These are phyloP conservation scores for Kwoniella mangroviensis DNA, from an alignment of 768 basidiomycete genomes.

Conservation along the genomic window DNA sequence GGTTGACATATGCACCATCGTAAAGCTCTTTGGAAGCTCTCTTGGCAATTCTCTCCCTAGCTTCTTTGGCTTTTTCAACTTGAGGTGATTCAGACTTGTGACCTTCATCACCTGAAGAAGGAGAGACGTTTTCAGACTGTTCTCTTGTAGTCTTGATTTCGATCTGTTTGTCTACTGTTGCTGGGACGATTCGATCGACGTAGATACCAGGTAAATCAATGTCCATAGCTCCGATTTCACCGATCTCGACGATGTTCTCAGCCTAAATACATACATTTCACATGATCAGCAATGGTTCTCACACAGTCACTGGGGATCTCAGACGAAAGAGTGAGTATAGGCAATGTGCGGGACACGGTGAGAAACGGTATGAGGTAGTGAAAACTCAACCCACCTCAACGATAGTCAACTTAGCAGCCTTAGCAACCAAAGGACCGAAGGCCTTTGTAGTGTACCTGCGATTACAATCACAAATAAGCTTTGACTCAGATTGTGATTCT, in stretches of 20 bases:
- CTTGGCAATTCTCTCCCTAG: conserved; percentile 45
- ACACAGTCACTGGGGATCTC: too few species aligned
- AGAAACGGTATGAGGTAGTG: too few species aligned
- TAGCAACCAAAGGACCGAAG: conserved; percentile 50
- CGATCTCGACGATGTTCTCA: conserved; percentile 55
- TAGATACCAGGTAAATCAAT: conserved; percentile 56
- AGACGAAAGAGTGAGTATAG: too few species aligned
- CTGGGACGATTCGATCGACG: conserved; percentile 53
- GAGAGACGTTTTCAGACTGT: conserved; percentile 29
- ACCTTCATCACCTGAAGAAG: conserved; percentile 20
- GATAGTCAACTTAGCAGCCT: conserved; percentile 51
- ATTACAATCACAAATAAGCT: not conserved
- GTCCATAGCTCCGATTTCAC: conserved; percentile 51
- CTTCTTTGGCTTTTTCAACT: conserved; percentile 13
- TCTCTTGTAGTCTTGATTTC: conserved; percentile 49
- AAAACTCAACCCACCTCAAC: conserved; percentile 44
- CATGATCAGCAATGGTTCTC: too few species aligned
- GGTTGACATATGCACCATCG: conserved; percentile 58
- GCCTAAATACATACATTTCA: conserved; percentile 28
- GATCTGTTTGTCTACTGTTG: conserved; percentile 52
- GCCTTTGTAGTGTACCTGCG: conserved; percentile 53
- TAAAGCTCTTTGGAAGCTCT: conserved; percentile 54
- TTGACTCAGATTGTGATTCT: not conserved
- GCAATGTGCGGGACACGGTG: too few species aligned
- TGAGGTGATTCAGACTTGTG: conserved; percentile 8